These are phyloP conservation scores for Collybiopsis confluens DNA, from an alignment of 768 basidiomycete genomes.

Conservation along the genomic window DNA sequence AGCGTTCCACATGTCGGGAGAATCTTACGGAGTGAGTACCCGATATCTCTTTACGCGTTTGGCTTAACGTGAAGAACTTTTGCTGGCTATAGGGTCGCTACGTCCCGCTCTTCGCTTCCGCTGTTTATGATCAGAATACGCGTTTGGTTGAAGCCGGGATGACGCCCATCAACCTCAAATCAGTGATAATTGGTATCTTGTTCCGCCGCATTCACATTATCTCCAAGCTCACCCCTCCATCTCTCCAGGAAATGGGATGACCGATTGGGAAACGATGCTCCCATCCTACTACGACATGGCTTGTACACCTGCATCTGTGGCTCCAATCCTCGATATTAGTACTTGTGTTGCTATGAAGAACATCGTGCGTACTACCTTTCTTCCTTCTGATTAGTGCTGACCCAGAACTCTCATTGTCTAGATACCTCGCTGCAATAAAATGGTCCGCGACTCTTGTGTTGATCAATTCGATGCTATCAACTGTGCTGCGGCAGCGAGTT, in stretches of 20 bases:
- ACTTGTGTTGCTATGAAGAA: slow-evolving; percentile 35
- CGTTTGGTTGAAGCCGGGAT: slow-evolving; percentile 35
- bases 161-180: slow-evolving; percentile 44
- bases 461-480: slow-evolving; percentile 62
- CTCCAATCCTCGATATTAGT: slow-evolving; percentile 33
- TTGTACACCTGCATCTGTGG: slow-evolving; percentile 40
- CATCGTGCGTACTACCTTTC: slow-evolving; percentile 25
- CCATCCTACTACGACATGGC: slow-evolving; percentile 32
- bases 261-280: slow-evolving; percentile 40
- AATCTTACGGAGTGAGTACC: slow-evolving; percentile 48
- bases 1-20: slow-evolving; percentile 58
- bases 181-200: slow-evolving; percentile 41
- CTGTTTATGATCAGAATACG: slow-evolving; percentile 51
- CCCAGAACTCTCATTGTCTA: slow-evolving; percentile 20
- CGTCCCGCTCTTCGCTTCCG: slow-evolving; percentile 51
- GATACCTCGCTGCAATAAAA: slow-evolving; percentile 65
- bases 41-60: not conserved
- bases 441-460: slow-evolving; percentile 55
- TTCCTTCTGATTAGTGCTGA: not conserved
- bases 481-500: slow-evolving; percentile 62
- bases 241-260: slow-evolving; percentile 43
- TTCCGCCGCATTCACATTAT: too few species aligned
- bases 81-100: slow-evolving; percentile 35
- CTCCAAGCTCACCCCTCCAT: not conserved
- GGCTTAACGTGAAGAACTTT: not conserved